A percentile compares a stretch with the other conserved stretches of the same genome.
Evolutionary conservation across 306 rosid species (phyloP).

Genomic region (Styphnolobium japonicum): DNA sequence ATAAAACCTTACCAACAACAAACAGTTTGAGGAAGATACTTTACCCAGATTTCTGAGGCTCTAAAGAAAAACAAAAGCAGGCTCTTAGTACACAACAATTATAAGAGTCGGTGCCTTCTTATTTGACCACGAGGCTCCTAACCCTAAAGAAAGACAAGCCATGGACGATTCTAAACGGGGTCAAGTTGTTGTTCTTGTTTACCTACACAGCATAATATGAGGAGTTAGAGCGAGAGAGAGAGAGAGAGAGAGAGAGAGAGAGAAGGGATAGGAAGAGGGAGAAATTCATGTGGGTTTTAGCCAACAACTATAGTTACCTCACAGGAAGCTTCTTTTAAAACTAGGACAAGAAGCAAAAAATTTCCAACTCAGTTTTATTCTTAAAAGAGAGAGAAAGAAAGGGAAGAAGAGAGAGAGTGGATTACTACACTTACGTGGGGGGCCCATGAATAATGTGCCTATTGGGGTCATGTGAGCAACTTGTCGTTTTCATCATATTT

Average conservation of each 20-base stretch:
- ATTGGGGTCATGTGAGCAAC: constrained; percentile 66
- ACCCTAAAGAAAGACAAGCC: constrained; percentile 55
- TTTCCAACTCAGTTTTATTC: constrained; percentile 31
- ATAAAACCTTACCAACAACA: constrained; percentile 21
- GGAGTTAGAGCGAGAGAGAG: not conserved
- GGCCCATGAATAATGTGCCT: constrained; percentile 64
- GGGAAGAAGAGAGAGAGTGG: constrained; percentile 26
- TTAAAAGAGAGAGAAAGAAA: not conserved
- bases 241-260: not conserved
- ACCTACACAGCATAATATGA: constrained; percentile 32
- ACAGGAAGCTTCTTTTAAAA: constrained; percentile 42
- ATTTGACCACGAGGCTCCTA: constrained; percentile 50
- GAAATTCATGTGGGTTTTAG: constrained; percentile 13
- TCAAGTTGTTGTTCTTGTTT: constrained; percentile 40
- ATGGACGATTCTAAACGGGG: constrained; percentile 19
- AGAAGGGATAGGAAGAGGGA: not conserved
- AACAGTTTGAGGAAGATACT: constrained; percentile 1
- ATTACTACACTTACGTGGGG: constrained; percentile 57
- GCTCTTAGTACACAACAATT: not conserved
- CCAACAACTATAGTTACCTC: constrained; percentile 34
- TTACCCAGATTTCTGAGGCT: constrained; percentile 37
- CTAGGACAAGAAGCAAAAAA: constrained; percentile 26
- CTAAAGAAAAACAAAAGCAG: constrained; percentile 11
- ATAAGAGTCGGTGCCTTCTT: constrained; percentile 52
- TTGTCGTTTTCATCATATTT: constrained; percentile 61